Base-by-base conservation (phyloP, 805 yeast species). In the Hemisphaericaspora nanyangensis region DNA sequence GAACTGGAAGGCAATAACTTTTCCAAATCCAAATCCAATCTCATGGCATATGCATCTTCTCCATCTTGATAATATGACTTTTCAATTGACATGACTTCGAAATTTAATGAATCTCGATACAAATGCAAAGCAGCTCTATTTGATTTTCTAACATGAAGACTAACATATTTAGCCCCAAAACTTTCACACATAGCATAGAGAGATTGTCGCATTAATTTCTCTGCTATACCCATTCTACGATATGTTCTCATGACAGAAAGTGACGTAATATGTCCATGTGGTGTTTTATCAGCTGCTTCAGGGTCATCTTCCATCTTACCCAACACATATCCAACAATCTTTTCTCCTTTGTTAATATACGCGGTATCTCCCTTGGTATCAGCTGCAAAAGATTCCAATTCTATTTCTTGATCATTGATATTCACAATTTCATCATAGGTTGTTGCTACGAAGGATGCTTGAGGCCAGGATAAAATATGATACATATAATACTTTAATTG, bases 221-320 rank as follows among this genome's bases (percentile, higher is more conserved):
- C 96, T 4, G 98, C 99, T 40, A 93, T 68, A 1, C 99, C 99
- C 84, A 89, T 81, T 53, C 96, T 76, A 67, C 99, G 77, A 59
- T 91, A 93, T 2, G 96, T 83, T 64, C 99, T 79, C 95, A 89
- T 87, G 36, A 93, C 99, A 35, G 95, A 82, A 39, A 93, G 65
- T 12, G 96, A 86, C 0, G 99, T 93, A 49, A 93, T 82, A 66
- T 93, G 99, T 1, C 98, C 99, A 54, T 87, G 91, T 16, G 82
- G 82, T n/a, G 80, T 74, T 51, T 79, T 80, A 45, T 80, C 85
- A 30, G 72, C 80, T 6, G 83, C 81, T 10, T 77, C 81, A 25
- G 90, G 89, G 54, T 89, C 96, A 59, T 90, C 97, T 52, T 93
- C 96, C 95, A 93, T 86, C 61, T 93, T 93, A 1, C 95, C 95